A percentile compares a stretch with the other conserved stretches of the same genome.
Conservation (phyloP, 805 yeast species). For the Nakazawaea sp. region DNA sequence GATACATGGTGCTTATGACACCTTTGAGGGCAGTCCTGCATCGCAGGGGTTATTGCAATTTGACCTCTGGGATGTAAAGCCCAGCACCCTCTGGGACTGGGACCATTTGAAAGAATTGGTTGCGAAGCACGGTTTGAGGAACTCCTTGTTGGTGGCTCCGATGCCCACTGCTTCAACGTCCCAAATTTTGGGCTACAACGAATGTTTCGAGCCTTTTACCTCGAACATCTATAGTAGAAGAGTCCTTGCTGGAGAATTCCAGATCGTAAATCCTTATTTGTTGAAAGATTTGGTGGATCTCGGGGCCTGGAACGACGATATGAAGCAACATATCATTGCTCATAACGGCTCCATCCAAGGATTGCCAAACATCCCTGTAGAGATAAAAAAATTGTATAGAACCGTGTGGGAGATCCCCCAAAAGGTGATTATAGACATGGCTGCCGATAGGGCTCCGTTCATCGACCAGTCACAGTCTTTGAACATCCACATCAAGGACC, state of each 20-base stretch:
- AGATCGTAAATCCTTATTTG: conserved; percentile 54
- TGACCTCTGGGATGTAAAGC: conserved; percentile 54
- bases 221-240: conserved; percentile 58
- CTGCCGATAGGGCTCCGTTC: conserved; percentile 73
- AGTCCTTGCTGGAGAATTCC: conserved; percentile 59
- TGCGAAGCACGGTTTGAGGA: conserved; percentile 45
- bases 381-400: conserved; percentile 46
- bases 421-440: conserved; percentile 52
- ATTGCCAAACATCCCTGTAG: conserved; percentile 47
- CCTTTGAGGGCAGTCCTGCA: conserved; percentile 53
- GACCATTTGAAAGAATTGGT: conserved; percentile 43
- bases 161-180: conserved; percentile 68
- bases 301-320: conserved; percentile 50
- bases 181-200: conserved; percentile 54
- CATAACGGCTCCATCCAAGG: conserved; percentile 54
- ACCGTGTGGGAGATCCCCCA: conserved; percentile 61
- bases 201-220: conserved; percentile 58
- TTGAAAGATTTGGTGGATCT: conserved; percentile 51
- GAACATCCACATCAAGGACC: conserved; percentile 85
- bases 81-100: conserved; percentile 55
- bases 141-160: conserved; percentile 55
- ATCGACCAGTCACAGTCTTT: conserved; percentile 91
- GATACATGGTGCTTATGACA: conserved; percentile 42
- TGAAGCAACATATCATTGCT: conserved; percentile 49
- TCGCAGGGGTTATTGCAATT: conserved; percentile 50